Conservation (phyloP, 1,284 basidiomycete species). For the Phylloporus gajari region DNA sequence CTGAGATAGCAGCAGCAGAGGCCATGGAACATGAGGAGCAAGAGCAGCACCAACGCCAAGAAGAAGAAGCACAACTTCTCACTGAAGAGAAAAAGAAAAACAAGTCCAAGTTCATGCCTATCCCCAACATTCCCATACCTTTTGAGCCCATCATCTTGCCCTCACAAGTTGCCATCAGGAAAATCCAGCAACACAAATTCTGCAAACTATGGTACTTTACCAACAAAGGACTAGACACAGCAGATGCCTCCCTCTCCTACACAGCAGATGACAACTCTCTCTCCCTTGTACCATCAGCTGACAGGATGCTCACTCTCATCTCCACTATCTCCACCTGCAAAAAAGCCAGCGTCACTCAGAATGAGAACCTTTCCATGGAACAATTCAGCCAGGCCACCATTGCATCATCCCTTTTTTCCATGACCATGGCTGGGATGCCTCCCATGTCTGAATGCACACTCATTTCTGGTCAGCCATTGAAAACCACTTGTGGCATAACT, state of each 20-base stretch:
- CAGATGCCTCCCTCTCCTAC: neutral
- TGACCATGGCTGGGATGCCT: neutral
- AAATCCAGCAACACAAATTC: constrained; percentile 3
- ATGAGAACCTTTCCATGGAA: neutral
- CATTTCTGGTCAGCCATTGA: neutral
- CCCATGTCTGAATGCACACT: constrained; percentile 3
- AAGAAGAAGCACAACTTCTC: neutral
- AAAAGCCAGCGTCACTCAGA: neutral
- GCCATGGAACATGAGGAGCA: neutral
- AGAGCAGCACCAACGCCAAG: neutral
- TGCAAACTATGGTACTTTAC: constrained; percentile 7
- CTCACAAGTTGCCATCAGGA: neutral
- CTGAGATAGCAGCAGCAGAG: neutral
- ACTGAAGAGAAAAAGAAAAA: neutral
- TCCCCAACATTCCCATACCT: neutral
- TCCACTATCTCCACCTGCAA: neutral
- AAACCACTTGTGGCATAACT: constrained; percentile 1
- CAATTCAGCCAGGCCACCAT: neutral
- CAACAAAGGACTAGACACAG: neutral
- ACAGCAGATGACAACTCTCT: neutral
- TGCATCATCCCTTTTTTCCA: constrained; percentile 1
- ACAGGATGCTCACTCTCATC: neutral
- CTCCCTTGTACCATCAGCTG: neutral
- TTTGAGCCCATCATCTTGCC: neutral
- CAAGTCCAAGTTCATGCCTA: neutral